Conservation (phyloP, 805 yeast genomes). For the Metschnikowia lochheadii region DNA sequence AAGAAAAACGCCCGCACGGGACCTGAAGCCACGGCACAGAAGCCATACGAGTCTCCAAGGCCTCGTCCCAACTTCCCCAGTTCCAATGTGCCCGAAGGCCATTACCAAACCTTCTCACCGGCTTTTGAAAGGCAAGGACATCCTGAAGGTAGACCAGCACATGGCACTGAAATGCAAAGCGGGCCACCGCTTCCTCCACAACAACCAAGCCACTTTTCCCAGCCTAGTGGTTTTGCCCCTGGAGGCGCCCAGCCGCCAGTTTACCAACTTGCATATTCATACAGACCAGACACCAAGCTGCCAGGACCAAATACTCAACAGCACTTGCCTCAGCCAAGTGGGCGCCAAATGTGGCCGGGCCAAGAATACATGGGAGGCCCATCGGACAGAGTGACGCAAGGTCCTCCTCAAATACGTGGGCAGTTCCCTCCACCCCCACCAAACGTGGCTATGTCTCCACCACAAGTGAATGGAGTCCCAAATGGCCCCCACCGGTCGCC, state of each 20-base stretch:
- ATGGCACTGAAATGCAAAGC: not conserved
- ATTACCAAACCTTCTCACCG: constrained; percentile 5
- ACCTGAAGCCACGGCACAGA: constrained; percentile 7
- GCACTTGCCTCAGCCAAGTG: constrained; percentile 25
- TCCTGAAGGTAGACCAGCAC: constrained; percentile 4
- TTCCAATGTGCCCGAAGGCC: constrained; percentile 1
- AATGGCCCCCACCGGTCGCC: constrained; percentile 17
- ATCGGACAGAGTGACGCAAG: constrained; percentile 19
- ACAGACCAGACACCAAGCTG: constrained; percentile 17
- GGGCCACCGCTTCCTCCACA: constrained; percentile 9
- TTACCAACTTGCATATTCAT: constrained; percentile 9
- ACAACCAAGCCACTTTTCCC: constrained; percentile 8
- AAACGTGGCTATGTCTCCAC: constrained; percentile 16
- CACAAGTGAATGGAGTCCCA: constrained; percentile 6
- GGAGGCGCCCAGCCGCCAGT: constrained; percentile 8
- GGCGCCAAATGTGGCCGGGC: constrained; percentile 23
- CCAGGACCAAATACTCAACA: constrained; percentile 17
- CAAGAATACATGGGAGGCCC: constrained; percentile 18
- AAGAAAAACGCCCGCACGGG: constrained; percentile 1
- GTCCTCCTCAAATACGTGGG: constrained; percentile 14
- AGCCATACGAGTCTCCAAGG: constrained; percentile 8
- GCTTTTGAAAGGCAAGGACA: not conserved
- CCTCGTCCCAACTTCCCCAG: constrained; percentile 9
- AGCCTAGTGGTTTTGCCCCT: constrained; percentile 1
- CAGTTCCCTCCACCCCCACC: constrained; percentile 15